These are phyloP conservation scores for Penicillium egyptiacum DNA, from an alignment of 495 filamentous ascomycete genomes.

Conservation along the genomic window DNA sequence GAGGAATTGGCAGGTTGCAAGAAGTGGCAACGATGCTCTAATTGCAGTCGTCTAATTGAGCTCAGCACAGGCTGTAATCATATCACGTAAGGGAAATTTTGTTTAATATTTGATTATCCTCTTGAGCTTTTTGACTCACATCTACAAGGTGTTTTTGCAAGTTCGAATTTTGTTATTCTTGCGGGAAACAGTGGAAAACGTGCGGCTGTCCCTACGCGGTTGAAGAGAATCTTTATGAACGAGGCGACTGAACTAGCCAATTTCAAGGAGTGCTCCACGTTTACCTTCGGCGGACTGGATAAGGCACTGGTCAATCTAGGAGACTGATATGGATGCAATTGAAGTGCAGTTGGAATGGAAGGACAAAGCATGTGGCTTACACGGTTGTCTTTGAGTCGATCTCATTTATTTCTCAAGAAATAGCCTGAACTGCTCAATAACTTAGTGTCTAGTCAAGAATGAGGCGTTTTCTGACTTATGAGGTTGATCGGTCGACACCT, in stretches of 20 bases:
- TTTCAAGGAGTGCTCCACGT: neutral
- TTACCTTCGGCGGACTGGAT: neutral
- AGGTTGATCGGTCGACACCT: neutral
- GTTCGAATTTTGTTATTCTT: constrained; percentile 4
- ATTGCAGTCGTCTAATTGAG: constrained; percentile 3
- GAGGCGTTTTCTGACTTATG: neutral
- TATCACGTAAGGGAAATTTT: neutral
- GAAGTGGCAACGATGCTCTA: constrained; percentile 28
- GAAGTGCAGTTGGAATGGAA: neutral
- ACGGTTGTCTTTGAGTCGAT: neutral
- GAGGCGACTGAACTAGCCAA: neutral
- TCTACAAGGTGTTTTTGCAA: constrained; percentile 3
- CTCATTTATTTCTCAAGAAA: neutral
- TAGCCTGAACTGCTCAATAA: neutral
- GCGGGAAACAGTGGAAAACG: neutral
- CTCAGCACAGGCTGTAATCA: constrained; percentile 3
- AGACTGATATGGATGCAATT: neutral
- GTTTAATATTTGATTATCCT: neutral
- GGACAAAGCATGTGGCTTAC: neutral
- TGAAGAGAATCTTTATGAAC: neutral
- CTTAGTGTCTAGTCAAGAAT: too few relatives aligned
- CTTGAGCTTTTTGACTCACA: neutral
- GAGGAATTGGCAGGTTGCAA: constrained; percentile 14
- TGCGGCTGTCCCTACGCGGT: neutral
- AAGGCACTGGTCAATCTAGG: neutral